Percentiles rank a stretch among this genome's conserved stretches.
These are phyloP conservation scores for Crithidia expoeki DNA, from an alignment of 208 protist genomes.

Conservation along the genomic window DNA sequence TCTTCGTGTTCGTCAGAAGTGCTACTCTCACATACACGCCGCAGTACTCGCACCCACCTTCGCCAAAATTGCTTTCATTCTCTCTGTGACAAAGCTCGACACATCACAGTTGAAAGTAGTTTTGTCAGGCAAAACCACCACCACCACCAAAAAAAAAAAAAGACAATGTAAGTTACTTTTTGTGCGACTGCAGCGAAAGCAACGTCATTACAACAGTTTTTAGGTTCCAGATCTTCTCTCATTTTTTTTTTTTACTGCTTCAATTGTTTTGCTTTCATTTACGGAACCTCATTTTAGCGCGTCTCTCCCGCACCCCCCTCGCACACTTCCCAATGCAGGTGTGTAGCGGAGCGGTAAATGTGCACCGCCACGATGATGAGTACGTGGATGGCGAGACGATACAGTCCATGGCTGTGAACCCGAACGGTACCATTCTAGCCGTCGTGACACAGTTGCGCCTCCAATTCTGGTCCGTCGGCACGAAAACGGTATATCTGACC, in stretches of 20 bases:
- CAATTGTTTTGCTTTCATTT: not conserved
- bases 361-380: conserved; percentile 28
- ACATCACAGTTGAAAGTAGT: too few species aligned
- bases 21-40: too few species aligned
- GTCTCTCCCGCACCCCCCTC: not conserved
- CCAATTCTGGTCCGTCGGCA: conserved; percentile 57
- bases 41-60: too few species aligned
- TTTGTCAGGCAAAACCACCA: too few species aligned
- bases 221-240: too few species aligned
- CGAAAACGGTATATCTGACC: conserved; percentile 44
- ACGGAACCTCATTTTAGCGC: not conserved
- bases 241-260: conserved; percentile 12
- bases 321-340: conserved; percentile 31
- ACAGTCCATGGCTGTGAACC: conserved; percentile 45
- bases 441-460: conserved; percentile 60
- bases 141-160: too few species aligned
- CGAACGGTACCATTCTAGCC: conserved; percentile 41
- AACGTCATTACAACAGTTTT: too few species aligned
- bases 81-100: too few species aligned
- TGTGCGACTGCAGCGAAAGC: too few species aligned
- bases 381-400: conserved; percentile 40
- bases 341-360: conserved; percentile 22
- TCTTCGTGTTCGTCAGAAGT: too few species aligned
- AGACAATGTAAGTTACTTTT: too few species aligned
- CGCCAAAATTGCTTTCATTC: too few species aligned